Evolutionary conservation across 2,329 filamentous ascomycete genomes (phyloP), one percentile per base, ranked within the genome.

Genomic region (Pezicula rhizophila): DNA sequence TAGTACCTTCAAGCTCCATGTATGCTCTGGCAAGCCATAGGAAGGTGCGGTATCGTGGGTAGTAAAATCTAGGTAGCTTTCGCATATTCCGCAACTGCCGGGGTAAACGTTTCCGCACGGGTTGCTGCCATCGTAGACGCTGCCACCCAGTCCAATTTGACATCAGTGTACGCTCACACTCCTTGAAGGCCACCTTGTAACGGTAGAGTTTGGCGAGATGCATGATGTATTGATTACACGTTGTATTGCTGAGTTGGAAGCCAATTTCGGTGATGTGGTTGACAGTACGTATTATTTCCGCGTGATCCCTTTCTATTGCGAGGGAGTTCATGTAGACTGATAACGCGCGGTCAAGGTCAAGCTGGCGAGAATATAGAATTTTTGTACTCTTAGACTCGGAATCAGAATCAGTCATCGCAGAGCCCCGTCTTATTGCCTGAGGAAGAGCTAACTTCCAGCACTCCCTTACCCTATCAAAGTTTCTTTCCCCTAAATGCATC

Each of bases 101-200:
- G n/a, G 58, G 49, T 17, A 66, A 43, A 25, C 55, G 51, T 42
- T 61, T 62, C 44, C 57, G 52, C 25, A 48, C 49, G 15, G 57
- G 57, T 28, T 51, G 38, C 15, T 46, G 17, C 41, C 57, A 55
- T 47, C 63, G 58, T 10, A 57, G 23, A 4, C 34, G 42, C 15
- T 52, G 46, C 88, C 90, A 96, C 20, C 89, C 89, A 10, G 79
- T 78, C 78, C 90, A 96, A 31, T 79, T 74, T 1, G 79, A 76
- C 78, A 96, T 95, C 48, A 97, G 82, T 52, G 81, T 79, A 23
- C 74, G 69, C 69, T 97, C 92, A 63, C 87, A 92, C 45, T 84
- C 68, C 18, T 70, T 63, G 67, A 93, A 95, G 34, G 90, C 90
- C 17, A 84, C 74, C 42, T 79, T 68, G 58, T 78, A 76, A 41